Conservation (phyloP, 208 protist genomes). For the Wallacemonas sp. region DNA sequence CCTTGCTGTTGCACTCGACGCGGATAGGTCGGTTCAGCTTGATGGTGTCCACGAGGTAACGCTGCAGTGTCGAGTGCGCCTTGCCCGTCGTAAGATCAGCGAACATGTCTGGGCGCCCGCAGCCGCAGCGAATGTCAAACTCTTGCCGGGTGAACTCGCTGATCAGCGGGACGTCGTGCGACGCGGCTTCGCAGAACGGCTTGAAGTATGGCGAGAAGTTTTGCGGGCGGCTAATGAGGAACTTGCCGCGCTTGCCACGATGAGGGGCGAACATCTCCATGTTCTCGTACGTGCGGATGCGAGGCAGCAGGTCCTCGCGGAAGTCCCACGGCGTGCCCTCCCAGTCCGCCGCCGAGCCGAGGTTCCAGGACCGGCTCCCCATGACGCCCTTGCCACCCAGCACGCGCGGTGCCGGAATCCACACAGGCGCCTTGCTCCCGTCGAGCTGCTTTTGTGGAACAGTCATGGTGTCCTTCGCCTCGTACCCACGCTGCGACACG, state of each 20-base stretch:
- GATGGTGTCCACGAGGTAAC: slow-evolving; percentile 70
- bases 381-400: slow-evolving; percentile 80
- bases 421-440: slow-evolving; percentile 35
- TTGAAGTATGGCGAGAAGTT: slow-evolving; percentile 76
- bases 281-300: slow-evolving; percentile 59
- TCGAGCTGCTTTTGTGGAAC: slow-evolving; percentile 50
- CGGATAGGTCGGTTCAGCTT: slow-evolving; percentile 62
- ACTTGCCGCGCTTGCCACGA: slow-evolving; percentile 71
- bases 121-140: slow-evolving; percentile 45
- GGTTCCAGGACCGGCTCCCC: slow-evolving; percentile 76
- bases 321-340: slow-evolving; percentile 64
- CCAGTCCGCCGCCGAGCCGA: slow-evolving; percentile 73
- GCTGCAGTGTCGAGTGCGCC: slow-evolving; percentile 73
- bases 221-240: slow-evolving; percentile 54
- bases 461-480: slow-evolving; percentile 46
- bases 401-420: slow-evolving; percentile 70
- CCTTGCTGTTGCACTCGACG: slow-evolving; percentile 58
- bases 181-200: slow-evolving; percentile 71
- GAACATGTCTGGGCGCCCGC: slow-evolving; percentile 64
- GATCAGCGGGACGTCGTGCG: slow-evolving; percentile 64
- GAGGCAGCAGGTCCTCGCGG: slow-evolving; percentile 66
- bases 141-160: slow-evolving; percentile 72
- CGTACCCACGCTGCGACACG: slow-evolving; percentile 56
- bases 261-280: slow-evolving; percentile 63
- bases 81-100: slow-evolving; percentile 49